phyloP scores from a whole-genome alignment of 169 alveolate genomes.

The Plasmodium adleri region DNA sequence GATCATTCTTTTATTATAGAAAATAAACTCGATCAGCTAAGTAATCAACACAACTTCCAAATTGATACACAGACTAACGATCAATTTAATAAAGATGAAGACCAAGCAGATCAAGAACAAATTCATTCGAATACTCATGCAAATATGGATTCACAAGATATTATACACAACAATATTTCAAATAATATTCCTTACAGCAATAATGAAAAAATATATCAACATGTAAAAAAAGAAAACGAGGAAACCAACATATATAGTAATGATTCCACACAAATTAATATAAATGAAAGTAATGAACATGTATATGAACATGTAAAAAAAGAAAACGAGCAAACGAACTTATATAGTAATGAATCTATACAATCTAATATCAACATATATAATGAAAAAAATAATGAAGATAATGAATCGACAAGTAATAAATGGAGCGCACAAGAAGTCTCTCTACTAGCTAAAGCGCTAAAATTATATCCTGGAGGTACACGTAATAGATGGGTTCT shows the following conservation, averaged over 20 bases:
- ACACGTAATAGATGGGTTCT: conserved; percentile 92
- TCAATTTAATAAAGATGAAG: neutral
- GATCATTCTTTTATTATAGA: conserved; percentile 16
- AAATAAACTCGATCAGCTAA: neutral
- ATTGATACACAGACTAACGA: neutral
- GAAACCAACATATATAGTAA: too few relatives aligned
- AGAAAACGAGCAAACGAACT: too few relatives aligned
- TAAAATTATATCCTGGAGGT: conserved; percentile 93
- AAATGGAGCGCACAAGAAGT: conserved; percentile 93
- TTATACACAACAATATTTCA: too few relatives aligned
- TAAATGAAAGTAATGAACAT: neutral
- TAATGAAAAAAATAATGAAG: conserved; percentile 1
- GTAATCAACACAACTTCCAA: neutral
- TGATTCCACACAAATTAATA: too few relatives aligned
- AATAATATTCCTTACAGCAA: too few relatives aligned
- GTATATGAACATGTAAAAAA: neutral
- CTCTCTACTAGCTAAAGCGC: conserved; percentile 90
- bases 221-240: too few relatives aligned
- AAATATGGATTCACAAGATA: too few relatives aligned
- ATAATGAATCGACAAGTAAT: conserved; percentile 29
- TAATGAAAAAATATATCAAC: too few relatives aligned
- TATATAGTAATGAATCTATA: conserved; percentile 8
- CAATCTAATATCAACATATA: neutral
- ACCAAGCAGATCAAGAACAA: too few relatives aligned
- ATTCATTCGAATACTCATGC: too few relatives aligned